These are phyloP conservation scores for Lepiota venenata DNA, from an alignment of 768 basidiomycete genomes.

Conservation along the genomic window DNA sequence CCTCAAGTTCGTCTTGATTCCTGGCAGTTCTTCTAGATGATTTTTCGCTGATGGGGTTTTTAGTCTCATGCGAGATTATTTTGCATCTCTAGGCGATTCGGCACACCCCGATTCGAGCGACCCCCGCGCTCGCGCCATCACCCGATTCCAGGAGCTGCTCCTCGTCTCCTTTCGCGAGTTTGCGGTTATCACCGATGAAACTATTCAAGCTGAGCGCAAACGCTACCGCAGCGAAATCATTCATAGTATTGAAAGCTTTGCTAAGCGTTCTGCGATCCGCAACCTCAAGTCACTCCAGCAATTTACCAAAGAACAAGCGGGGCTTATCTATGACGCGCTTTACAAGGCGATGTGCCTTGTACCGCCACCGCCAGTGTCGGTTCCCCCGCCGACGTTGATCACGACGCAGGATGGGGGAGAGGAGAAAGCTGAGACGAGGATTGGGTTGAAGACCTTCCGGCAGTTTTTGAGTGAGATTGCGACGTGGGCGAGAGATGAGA, in stretches of 20 bases:
- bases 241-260: conserved; percentile 89
- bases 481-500: conserved; percentile 95
- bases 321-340: conserved; percentile 88
- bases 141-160: conserved; percentile 94
- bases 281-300: conserved; percentile 77
- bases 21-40: no score
- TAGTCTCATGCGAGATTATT: conserved; percentile 95
- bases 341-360: conserved; percentile 81
- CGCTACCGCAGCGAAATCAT: conserved; percentile 88
- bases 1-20: conserved; percentile 62
- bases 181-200: conserved; percentile 92
- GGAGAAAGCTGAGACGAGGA: conserved; percentile 86
- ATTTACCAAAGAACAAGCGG: conserved; percentile 85
- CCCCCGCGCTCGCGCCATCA: conserved; percentile 88
- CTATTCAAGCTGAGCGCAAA: conserved; percentile 82
- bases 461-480: conserved; percentile 89
- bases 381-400: conserved; percentile 50
- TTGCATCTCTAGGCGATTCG: conserved; percentile 88
- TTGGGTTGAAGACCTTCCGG: conserved; percentile 82
- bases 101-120: conserved; percentile 90
- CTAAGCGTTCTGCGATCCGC: conserved; percentile 86
- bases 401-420: conserved; percentile 45
- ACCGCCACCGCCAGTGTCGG: conserved; percentile 57
- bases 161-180: conserved; percentile 98
- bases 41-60: not conserved